Percentiles rank a stretch among this genome's conserved stretches.
These are phyloP conservation scores for Kodamaea nitidulidarum DNA, from an alignment of 805 yeast genomes.

Conservation along the genomic window DNA sequence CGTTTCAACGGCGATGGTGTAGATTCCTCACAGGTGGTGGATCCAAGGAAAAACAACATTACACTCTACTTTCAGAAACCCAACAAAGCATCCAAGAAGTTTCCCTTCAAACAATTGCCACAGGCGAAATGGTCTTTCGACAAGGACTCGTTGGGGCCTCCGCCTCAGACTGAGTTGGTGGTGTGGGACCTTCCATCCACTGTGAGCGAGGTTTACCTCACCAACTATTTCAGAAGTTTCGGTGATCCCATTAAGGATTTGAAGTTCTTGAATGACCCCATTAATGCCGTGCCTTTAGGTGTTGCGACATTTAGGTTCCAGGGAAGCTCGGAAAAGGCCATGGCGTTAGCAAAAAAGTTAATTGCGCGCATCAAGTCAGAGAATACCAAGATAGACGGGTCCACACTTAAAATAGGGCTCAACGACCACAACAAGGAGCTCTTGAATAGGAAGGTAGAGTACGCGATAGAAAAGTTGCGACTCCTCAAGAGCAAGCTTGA, in stretches of 20 bases:
- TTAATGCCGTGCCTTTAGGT: slow-evolving; percentile 76
- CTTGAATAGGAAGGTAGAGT: slow-evolving; percentile 32
- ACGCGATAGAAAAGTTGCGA: slow-evolving; percentile 29
- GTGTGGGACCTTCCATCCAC: slow-evolving; percentile 62
- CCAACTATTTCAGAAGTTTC: slow-evolving; percentile 53
- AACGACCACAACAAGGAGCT: slow-evolving; percentile 43
- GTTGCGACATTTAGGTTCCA: slow-evolving; percentile 60
- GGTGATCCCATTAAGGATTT: slow-evolving; percentile 60
- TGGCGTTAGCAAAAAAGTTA: slow-evolving; percentile 31
- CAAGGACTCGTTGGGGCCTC: slow-evolving; percentile 67
- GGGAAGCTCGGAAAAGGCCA: slow-evolving; percentile 48
- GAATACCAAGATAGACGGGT: slow-evolving; percentile 48
- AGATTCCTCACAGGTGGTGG: slow-evolving; percentile 19
- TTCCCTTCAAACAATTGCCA: slow-evolving; percentile 41
- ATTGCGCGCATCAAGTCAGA: slow-evolving; percentile 23
- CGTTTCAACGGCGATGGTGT: slow-evolving; percentile 32
- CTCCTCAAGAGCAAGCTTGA: slow-evolving; percentile 22
- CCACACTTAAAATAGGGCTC: slow-evolving; percentile 48
- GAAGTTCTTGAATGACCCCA: slow-evolving; percentile 62
- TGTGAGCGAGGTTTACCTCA: slow-evolving; percentile 42
- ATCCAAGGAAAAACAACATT: slow-evolving; percentile 39
- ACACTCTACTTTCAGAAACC: slow-evolving; percentile 33
- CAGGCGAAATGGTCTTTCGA: slow-evolving; percentile 52
- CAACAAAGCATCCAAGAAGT: slow-evolving; percentile 36
- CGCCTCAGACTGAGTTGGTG: slow-evolving; percentile 67